A percentile compares a stretch with the other conserved stretches of the same genome.
Conservation (phyloP, 148 eudicot genomes). For the Vaccinium corymbosum region DNA sequence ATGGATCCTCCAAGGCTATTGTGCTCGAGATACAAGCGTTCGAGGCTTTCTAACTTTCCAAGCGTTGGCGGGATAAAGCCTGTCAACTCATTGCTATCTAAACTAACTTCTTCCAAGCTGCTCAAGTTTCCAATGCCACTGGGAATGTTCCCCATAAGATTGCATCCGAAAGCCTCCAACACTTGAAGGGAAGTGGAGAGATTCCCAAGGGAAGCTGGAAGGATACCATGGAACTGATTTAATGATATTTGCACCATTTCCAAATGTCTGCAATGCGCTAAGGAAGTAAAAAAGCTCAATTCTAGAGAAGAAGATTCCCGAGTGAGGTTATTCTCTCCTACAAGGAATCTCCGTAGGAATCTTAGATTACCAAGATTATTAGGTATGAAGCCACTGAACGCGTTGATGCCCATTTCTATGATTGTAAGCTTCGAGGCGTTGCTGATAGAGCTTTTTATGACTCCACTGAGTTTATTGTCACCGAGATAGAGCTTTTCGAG, state of each 20-base stretch:
- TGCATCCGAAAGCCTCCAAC: conserved; percentile 22
- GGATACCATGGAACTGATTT: conserved; percentile 23
- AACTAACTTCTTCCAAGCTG: conserved; percentile 12
- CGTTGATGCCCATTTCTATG: not conserved
- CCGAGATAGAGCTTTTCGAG: not conserved
- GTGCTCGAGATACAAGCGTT: conserved; percentile 24
- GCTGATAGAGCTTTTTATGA: conserved; percentile 21
- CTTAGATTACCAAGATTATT: conserved; percentile 16
- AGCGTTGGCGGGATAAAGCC: conserved; percentile 26
- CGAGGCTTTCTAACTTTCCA: conserved; percentile 17
- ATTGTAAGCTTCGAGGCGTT: conserved; percentile 19
- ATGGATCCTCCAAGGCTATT: conserved; percentile 27
- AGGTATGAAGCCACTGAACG: conserved; percentile 22
- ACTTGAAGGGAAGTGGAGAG: conserved; percentile 10
- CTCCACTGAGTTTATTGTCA: conserved; percentile 17
- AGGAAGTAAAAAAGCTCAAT: conserved; percentile 23
- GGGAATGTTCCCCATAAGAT: conserved; percentile 26
- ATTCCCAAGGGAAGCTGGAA: conserved; percentile 34
- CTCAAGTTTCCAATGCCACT: conserved; percentile 30
- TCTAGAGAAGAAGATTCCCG: conserved; percentile 20
- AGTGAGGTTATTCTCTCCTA: conserved; percentile 7
- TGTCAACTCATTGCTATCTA: conserved; percentile 23
- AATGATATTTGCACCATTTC: not conserved
- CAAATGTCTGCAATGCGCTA: conserved; percentile 23
- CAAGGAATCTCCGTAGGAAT: not conserved